Conservation (phyloP, 1,139 yeast species). For the Tardiomyces depauwii region DNA sequence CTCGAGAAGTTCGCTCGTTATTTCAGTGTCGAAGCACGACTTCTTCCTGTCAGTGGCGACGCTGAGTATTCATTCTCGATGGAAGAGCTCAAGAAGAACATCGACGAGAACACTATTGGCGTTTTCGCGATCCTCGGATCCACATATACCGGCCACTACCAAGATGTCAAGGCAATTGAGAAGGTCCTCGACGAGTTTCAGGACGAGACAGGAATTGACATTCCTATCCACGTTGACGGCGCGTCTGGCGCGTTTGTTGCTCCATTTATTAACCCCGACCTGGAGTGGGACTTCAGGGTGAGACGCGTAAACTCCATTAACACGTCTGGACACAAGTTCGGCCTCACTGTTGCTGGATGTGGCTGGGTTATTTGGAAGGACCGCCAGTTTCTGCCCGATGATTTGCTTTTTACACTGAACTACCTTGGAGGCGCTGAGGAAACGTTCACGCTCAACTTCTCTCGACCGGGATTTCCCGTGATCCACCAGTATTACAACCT, state of each 20-base stretch:
- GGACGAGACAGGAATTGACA: conserved; percentile 50
- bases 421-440: conserved; percentile 87
- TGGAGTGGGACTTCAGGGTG: conserved; percentile 73
- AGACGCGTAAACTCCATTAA: conserved; percentile 75
- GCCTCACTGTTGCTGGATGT: conserved; percentile 78
- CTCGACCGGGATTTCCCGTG: conserved; percentile 89
- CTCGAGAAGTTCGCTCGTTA: conserved; percentile 88
- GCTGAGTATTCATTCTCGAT: conserved; percentile 58
- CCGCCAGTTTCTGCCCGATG: conserved; percentile 50
- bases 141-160: conserved; percentile 89
- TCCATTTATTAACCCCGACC: conserved; percentile 66
- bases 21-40: conserved; percentile 80
- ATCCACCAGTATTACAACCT: conserved; percentile 80
- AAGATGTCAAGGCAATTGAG: conserved; percentile 54
- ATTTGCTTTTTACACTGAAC: conserved; percentile 63
- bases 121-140: conserved; percentile 82
- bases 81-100: conserved; percentile 43
- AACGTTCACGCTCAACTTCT: conserved; percentile 76
- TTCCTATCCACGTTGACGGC: conserved; percentile 88
- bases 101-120: conserved; percentile 91
- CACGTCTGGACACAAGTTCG: conserved; percentile 93
- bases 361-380: conserved; percentile 90
- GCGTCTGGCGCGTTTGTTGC: conserved; percentile 88
- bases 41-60: conserved; percentile 51
- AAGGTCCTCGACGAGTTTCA: conserved; percentile 57